Conservation (phyloP, 177 flowering plant species). For the Vitis hybrid region DNA sequence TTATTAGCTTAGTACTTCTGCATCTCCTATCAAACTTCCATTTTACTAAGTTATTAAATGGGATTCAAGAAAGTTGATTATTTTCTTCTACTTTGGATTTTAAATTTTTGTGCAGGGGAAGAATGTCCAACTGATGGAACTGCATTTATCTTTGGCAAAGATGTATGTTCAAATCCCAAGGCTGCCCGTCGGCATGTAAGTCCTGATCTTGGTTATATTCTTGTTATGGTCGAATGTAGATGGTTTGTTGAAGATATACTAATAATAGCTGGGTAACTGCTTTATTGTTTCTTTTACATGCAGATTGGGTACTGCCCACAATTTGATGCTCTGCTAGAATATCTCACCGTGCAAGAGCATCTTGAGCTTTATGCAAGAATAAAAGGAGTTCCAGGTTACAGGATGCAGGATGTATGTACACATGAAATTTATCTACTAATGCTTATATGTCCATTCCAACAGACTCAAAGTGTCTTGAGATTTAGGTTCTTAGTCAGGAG, state of each 20-base stretch:
- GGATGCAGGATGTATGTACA: slow-evolving; percentile 57
- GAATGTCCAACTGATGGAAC: slow-evolving; percentile 86
- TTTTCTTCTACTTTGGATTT: slow-evolving; percentile 1
- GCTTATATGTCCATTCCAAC: no score
- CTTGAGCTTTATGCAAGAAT: slow-evolving; percentile 97
- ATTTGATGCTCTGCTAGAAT: slow-evolving; percentile 89
- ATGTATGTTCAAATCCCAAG: slow-evolving; percentile 74
- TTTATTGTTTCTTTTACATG: not conserved
- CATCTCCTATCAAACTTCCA: not conserved
- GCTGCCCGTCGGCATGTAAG: slow-evolving; percentile 85
- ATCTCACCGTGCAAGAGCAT: slow-evolving; percentile 81
- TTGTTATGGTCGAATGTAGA: not conserved
- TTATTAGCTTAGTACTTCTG: not conserved
- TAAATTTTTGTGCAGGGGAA: slow-evolving; percentile 57
- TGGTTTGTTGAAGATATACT: not conserved
- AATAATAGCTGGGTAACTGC: slow-evolving; percentile 4
- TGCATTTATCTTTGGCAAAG: slow-evolving; percentile 84
- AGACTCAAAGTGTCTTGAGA: no score
- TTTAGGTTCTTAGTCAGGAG: no score
- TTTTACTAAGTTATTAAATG: not conserved
- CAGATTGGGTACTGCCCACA: slow-evolving; percentile 99
- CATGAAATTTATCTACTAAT: not conserved
- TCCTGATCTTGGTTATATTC: slow-evolving; percentile 13
- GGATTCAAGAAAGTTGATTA: not conserved
- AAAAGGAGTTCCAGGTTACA: slow-evolving; percentile 76